These are phyloP conservation scores for Ricinus communis DNA, from an alignment of 345 rosid species.

Conservation along the genomic window DNA sequence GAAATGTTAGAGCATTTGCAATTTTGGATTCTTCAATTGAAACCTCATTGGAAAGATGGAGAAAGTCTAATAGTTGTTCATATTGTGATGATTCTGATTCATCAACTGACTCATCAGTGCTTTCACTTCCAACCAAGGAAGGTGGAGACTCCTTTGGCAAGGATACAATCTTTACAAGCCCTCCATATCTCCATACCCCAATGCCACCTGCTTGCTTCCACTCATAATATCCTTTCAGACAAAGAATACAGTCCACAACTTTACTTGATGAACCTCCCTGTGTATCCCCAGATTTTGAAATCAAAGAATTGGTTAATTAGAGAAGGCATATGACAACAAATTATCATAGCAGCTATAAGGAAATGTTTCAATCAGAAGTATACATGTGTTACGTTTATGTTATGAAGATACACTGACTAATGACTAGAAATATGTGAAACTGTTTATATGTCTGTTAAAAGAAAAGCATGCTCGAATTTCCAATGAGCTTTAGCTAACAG, in stretches of 20 bases:
- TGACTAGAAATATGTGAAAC: too few relatives aligned
- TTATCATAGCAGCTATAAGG: too few relatives aligned
- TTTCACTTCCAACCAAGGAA: slow-evolving; percentile 68
- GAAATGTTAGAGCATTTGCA: slow-evolving; percentile 69
- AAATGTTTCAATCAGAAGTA: too few relatives aligned
- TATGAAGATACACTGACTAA: too few relatives aligned
- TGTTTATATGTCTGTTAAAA: too few relatives aligned
- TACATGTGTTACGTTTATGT: too few relatives aligned
- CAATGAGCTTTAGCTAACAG: too few relatives aligned
- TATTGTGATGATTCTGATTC: slow-evolving; percentile 87
- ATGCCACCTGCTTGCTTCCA: slow-evolving; percentile 95
- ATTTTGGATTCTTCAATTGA: slow-evolving; percentile 74
- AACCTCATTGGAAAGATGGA: slow-evolving; percentile 78
- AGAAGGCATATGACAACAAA: neutral
- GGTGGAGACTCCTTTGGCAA: slow-evolving; percentile 67
- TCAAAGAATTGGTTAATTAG: neutral
- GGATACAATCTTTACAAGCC: slow-evolving; percentile 82
- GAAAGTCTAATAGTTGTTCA: slow-evolving; percentile 82
- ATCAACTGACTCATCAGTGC: slow-evolving; percentile 78
- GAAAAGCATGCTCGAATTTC: too few relatives aligned
- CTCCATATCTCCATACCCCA: slow-evolving; percentile 98
- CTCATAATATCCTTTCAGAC: slow-evolving; percentile 88
- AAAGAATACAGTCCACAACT: slow-evolving; percentile 96
- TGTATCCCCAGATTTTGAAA: slow-evolving; percentile 5
- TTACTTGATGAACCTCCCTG: slow-evolving; percentile 95